Conservation (phyloP, 495 filamentous ascomycete genomes). For the Sporormia fimetaria region DNA sequence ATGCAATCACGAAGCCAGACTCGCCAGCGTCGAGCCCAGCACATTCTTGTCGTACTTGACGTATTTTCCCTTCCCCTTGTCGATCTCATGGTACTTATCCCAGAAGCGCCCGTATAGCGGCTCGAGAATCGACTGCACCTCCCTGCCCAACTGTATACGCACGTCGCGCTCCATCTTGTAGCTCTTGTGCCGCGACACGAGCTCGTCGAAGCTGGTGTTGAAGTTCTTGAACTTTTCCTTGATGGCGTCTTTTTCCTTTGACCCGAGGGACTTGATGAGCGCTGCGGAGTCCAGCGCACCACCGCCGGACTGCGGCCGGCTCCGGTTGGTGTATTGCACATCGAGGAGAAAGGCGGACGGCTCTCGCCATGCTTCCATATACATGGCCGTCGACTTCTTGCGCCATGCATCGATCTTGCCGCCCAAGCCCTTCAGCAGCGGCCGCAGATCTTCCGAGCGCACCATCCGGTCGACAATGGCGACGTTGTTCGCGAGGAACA, state of each 20-base stretch:
- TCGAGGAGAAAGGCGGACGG: constrained; percentile 76
- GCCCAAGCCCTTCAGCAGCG: constrained; percentile 49
- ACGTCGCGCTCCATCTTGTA: constrained; percentile 80
- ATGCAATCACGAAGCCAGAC: constrained; percentile 20
- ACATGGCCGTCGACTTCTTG: constrained; percentile 71
- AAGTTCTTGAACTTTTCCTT: constrained; percentile 93
- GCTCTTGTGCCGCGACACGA: constrained; percentile 68
- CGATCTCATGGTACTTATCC: constrained; percentile 94
- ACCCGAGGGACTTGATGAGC: constrained; percentile 68
- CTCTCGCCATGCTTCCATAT: constrained; percentile 83
- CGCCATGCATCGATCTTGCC: constrained; percentile 66
- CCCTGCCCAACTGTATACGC: constrained; percentile 58
- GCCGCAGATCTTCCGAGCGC: constrained; percentile 62
- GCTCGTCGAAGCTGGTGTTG: constrained; percentile 81
- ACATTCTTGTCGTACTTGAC: constrained; percentile 83
- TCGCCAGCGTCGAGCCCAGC: constrained; percentile 28
- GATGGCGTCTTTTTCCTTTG: constrained; percentile 87
- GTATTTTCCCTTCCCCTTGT: constrained; percentile 94
- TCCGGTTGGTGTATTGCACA: constrained; percentile 76
- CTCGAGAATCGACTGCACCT: constrained; percentile 81
- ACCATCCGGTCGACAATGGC: constrained; percentile 78
- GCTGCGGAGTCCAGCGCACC: constrained; percentile 59
- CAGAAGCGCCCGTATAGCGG: constrained; percentile 91
- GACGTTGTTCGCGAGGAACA: constrained; percentile 86
- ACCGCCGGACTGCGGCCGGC: constrained; percentile 56